Percentiles rank a stretch among this genome's conserved stretches.
Evolutionary conservation across 768 basidiomycete species (phyloP).

Genomic region (Albatrellus ellisii): DNA sequence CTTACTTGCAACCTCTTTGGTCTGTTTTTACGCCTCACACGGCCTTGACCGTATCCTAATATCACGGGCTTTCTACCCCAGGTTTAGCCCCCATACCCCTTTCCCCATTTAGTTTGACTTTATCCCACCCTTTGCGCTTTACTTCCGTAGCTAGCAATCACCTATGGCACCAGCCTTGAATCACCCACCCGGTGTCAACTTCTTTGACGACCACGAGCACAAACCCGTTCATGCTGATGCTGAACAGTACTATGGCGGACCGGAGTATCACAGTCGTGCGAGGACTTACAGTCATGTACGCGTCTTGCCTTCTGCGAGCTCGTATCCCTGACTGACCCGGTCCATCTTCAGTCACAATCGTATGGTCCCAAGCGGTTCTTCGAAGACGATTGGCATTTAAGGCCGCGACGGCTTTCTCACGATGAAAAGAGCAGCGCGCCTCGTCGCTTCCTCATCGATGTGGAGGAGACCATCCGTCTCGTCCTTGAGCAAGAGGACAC

Average conservation of each 20-base stretch:
- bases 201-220: conserved; percentile 44
- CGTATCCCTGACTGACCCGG: background rate
- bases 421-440: conserved; percentile 81
- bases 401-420: conserved; percentile 78
- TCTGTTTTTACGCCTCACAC: background rate
- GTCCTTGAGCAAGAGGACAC: conserved; percentile 98
- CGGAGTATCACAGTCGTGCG: conserved; percentile 66
- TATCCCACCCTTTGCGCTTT: conserved; percentile 1
- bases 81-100: background rate
- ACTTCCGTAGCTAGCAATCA: background rate
- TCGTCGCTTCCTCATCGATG: conserved; percentile 89
- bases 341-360: conserved; percentile 10
- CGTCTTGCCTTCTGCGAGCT: conserved; percentile 2
- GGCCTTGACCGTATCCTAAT: background rate
- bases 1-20: background rate
- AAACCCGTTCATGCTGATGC: conserved; percentile 51
- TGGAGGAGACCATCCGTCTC: conserved; percentile 94
- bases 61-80: background rate
- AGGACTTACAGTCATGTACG: conserved; percentile 83
- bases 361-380: conserved; percentile 49
- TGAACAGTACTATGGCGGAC: conserved; percentile 71
- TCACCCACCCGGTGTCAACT: conserved; percentile 52
- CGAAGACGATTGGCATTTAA: conserved; percentile 60
- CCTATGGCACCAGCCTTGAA: conserved; percentile 52
- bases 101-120: background rate